Evolutionary conservation across 2,329 filamentous ascomycete species (phyloP).

Genomic region (Aureobasidium mangrovei): DNA sequence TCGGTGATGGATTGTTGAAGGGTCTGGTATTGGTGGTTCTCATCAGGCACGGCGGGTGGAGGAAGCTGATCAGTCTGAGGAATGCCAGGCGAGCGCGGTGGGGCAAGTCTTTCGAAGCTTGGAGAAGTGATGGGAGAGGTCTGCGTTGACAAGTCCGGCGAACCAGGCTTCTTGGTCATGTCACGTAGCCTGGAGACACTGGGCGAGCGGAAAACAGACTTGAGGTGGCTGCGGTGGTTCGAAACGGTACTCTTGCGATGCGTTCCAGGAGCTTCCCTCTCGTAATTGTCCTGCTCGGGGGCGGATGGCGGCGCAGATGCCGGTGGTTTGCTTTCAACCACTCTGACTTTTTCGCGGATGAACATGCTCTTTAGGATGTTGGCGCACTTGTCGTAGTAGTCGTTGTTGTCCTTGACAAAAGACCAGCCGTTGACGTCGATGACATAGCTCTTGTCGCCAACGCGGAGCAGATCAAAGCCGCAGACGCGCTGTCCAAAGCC

Average conservation of each 20-base stretch:
- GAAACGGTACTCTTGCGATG: conserved; percentile 27
- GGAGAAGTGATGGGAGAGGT: conserved; percentile 36
- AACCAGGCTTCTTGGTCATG: conserved; percentile 30
- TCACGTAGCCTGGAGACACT: conserved; percentile 53
- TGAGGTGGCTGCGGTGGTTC: conserved; percentile 39
- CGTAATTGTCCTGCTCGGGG: conserved; percentile 18
- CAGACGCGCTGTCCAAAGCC: conserved; percentile 93
- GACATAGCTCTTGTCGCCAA: conserved; percentile 84
- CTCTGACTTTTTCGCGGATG: conserved; percentile 63
- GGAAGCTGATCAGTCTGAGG: conserved; percentile 21
- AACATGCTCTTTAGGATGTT: conserved; percentile 84
- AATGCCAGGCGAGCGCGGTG: conserved; percentile 15
- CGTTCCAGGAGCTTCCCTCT: conserved; percentile 16
- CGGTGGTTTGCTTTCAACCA: conserved; percentile 28
- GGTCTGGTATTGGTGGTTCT: conserved; percentile 16
- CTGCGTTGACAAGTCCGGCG: conserved; percentile 37
- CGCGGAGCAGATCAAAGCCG: conserved; percentile 86
- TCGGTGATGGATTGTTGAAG: conserved; percentile 12
- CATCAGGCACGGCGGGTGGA: conserved; percentile 22
- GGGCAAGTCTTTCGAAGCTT: conserved; percentile 29
- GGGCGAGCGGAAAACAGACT: conserved; percentile 55
- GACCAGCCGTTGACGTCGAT: conserved; percentile 99
- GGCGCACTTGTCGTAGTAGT: conserved; percentile 90
- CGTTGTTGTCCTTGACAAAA: conserved; percentile 98
- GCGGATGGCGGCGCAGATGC: conserved; percentile 17